Percentiles rank a stretch among this genome's conserved stretches.
Evolutionary conservation across 805 yeast genomes (phyloP).

Genomic region (Metschnikowia chrysomelidarum): DNA sequence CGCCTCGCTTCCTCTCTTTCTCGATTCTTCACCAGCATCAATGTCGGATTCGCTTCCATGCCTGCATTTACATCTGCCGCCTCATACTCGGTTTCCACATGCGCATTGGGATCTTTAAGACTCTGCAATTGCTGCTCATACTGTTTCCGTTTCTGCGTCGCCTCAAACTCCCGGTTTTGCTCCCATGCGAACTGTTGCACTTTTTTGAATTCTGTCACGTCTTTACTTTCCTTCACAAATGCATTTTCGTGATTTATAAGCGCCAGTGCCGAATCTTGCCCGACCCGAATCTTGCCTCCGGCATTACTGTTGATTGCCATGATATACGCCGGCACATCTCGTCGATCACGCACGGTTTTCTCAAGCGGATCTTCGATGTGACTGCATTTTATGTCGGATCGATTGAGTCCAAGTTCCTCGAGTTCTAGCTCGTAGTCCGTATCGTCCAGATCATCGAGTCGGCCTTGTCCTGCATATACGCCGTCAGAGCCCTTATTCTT

Average conservation of each 20-base stretch:
- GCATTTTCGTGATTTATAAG: conserved; percentile 13
- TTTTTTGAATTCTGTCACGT: conserved; percentile 51
- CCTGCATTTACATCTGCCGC: conserved; percentile 28
- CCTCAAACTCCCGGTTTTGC: conserved; percentile 17
- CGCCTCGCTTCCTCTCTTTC: conserved; percentile 21
- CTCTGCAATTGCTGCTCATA: conserved; percentile 14
- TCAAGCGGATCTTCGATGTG: conserved; percentile 35
- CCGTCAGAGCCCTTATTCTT: conserved; percentile 18
- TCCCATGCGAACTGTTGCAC: conserved; percentile 52
- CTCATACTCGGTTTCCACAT: conserved; percentile 6
- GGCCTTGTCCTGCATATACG: too few species aligned
- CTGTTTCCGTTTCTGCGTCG: conserved; percentile 10
- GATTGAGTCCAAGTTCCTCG: conserved; percentile 32
- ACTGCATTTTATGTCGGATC: conserved; percentile 24
- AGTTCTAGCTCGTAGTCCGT: conserved; percentile 42
- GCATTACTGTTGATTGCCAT: conserved; percentile 39
- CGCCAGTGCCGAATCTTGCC: conserved; percentile 28
- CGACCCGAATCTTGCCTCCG: conserved; percentile 37
- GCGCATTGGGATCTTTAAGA: conserved; percentile 12
- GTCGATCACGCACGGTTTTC: conserved; percentile 58
- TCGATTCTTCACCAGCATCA: conserved; percentile 29
- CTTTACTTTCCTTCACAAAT: conserved; percentile 40
- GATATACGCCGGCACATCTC: conserved; percentile 70
- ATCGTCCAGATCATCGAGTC: conserved; percentile 30
- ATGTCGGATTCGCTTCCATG: conserved; percentile 39